These are phyloP conservation scores for Wickerhamomyces ciferrii DNA, from an alignment of 805 yeast species.

Conservation along the genomic window DNA sequence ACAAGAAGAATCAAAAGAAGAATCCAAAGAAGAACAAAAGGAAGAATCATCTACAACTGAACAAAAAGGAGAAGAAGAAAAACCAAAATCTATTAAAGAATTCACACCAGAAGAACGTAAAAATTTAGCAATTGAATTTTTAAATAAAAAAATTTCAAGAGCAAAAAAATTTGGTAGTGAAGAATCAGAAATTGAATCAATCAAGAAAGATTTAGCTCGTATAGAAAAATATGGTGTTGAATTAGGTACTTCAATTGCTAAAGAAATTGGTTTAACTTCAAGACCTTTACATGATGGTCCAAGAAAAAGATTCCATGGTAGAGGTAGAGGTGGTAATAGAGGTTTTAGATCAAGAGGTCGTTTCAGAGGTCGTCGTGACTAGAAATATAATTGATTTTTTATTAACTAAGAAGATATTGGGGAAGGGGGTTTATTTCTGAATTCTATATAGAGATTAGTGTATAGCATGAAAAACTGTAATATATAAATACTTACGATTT, in stretches of 20 bases:
- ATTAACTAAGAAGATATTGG: not conserved
- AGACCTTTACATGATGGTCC: slow-evolving; percentile 3
- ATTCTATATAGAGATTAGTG: too few species aligned
- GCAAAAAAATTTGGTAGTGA: slow-evolving; percentile 77
- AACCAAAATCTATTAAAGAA: slow-evolving; percentile 25
- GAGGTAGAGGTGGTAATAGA: slow-evolving; percentile 3
- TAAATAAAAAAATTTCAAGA: slow-evolving; percentile 63
- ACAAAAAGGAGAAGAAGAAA: slow-evolving; percentile 11
- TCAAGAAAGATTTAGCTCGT: slow-evolving; percentile 60
- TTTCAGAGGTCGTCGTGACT: slow-evolving; percentile 2
- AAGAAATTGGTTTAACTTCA: slow-evolving; percentile 51
- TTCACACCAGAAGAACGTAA: slow-evolving; percentile 68
- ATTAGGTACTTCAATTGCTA: slow-evolving; percentile 57
- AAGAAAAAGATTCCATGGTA: not conserved
- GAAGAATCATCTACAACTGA: slow-evolving; percentile 7
- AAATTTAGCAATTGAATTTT: slow-evolving; percentile 58
- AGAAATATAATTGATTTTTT: too few species aligned
- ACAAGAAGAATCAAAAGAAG: slow-evolving; percentile 1
- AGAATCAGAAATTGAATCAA: slow-evolving; percentile 38
- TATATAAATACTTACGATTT: too few species aligned
- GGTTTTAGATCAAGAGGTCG: slow-evolving; percentile 6
- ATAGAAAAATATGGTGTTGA: slow-evolving; percentile 84
- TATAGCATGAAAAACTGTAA: too few species aligned
- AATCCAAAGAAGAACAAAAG: slow-evolving; percentile 3
- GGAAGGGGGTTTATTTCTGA: too few species aligned